Conservation (phyloP, 1,284 basidiomycete genomes). For the Xanthoconium separans region DNA sequence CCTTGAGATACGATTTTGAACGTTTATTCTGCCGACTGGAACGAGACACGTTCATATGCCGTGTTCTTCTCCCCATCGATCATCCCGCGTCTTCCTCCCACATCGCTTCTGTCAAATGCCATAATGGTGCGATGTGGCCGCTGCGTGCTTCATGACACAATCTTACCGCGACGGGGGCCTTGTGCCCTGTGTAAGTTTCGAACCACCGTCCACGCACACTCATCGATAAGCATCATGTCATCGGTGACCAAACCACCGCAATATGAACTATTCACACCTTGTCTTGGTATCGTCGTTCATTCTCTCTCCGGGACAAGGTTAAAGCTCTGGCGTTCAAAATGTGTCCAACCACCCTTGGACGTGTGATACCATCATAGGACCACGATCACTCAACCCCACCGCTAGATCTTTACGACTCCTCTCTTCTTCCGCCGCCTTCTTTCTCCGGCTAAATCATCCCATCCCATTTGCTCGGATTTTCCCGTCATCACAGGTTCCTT, state of each 20-base stretch:
- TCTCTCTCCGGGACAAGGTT: background rate
- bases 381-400: background rate
- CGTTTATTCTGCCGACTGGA: conserved; percentile 5
- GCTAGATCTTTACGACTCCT: background rate
- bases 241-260: background rate
- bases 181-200: conserved; percentile 4
- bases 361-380: background rate
- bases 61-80: conserved; percentile 17
- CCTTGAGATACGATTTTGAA: background rate
- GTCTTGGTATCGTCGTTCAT: background rate
- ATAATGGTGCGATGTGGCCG: conserved; percentile 25
- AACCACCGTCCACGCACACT: background rate
- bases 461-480: background rate
- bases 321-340: background rate
- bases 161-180: conserved; percentile 9
- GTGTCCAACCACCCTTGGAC: background rate
- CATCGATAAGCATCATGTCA: conserved; percentile 4
- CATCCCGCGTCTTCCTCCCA: conserved; percentile 22
- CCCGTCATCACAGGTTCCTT: background rate
- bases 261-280: conserved; percentile 1
- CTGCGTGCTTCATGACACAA: conserved; percentile 1
- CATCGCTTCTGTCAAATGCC: conserved; percentile 19
- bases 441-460: conserved; percentile 2
- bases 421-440: background rate
- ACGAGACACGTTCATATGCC: conserved; percentile 7